Conservation (phyloP, 257 asterid species). For the Ilex aquifolium region DNA sequence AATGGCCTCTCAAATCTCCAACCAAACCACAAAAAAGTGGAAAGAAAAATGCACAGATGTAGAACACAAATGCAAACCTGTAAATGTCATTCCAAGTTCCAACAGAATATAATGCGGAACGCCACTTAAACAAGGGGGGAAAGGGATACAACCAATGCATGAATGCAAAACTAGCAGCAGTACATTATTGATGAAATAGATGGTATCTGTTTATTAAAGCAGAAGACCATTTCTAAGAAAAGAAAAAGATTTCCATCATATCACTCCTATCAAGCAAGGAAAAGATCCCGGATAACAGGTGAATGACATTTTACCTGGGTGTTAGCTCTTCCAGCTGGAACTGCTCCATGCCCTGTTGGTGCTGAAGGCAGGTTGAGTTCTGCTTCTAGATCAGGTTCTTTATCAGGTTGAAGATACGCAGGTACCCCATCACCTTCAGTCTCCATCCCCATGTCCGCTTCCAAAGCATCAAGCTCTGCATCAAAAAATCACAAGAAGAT, state of each 20-base stretch:
- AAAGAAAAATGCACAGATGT: too few species aligned
- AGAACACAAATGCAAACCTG: too few species aligned
- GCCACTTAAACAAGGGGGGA: too few species aligned
- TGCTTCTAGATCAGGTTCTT: constrained; percentile 57
- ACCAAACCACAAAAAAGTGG: too few species aligned
- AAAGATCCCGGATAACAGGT: background rate
- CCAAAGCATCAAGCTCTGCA: constrained; percentile 97
- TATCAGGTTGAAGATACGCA: constrained; percentile 89
- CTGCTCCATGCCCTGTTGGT: constrained; percentile 59
- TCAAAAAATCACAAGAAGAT: constrained; percentile 5
- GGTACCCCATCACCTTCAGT: constrained; percentile 84
- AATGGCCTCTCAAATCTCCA: too few species aligned
- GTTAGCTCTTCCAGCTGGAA: constrained; percentile 44
- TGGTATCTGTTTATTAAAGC: background rate
- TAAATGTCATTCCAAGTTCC: too few species aligned
- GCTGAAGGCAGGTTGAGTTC: constrained; percentile 94
- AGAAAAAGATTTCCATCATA: too few species aligned
- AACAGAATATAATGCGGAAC: too few species aligned
- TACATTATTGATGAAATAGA: background rate
- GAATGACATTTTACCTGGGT: constrained; percentile 42
- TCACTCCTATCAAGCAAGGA: too few species aligned
- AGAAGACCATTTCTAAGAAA: too few species aligned
- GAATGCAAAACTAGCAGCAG: background rate
- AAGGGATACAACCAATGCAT: too few species aligned
- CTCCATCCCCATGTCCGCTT: constrained; percentile 96